Evolutionary conservation across 2,329 filamentous ascomycete species (phyloP), one percentile per base, ranked within the genome.

Genomic region (Sphaerulina populicola): DNA sequence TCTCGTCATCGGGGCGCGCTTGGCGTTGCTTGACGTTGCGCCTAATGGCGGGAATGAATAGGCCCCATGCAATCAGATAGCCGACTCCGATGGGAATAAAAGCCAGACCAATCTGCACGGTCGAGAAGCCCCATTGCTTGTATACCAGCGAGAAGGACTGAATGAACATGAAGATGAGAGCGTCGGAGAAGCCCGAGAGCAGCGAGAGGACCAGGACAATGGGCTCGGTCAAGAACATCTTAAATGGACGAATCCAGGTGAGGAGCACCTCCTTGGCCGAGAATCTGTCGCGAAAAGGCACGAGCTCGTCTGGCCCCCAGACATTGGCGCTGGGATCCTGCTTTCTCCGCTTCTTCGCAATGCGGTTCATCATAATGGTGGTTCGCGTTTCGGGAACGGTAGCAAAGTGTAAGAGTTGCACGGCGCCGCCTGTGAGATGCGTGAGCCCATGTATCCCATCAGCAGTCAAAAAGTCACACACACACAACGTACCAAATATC

Each of bases 131-230:
- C 82, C 82, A 88, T 61, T 86, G 81, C 9, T 71, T 67, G 64
- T 86, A 88, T 2, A 88, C 84, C 2, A 87, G 72, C 0, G 72
- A 67, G 60, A 86, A 88, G 0, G 82, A 86, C 65, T 88, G 83
- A 55, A 88, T 81, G 68, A 86, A 87, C 77, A 87, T 87, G 73
- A 88, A 88, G 68, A 88, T 87, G 5, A 88, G 76, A 8, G 83
- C 83, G 52, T 88, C 85, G 10, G 80, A 82, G 72, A 88, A 88
- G 37, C 85, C 84, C 3, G 80, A 85, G 2, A 88, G 80, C 0
- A 88, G 75, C 0, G 85, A 88, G 6, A 88, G 72, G 11, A 77
- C 78, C 12, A 87, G 72, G 7, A 88, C 85, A 52, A 88, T 89
- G 7, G 85, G 84, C 69, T 89, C 85, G 1, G 80, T 85, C 39